Evolutionary conservation across 148 eudicot genomes (phyloP).

Genomic region (Hydrangea macrophylla): DNA sequence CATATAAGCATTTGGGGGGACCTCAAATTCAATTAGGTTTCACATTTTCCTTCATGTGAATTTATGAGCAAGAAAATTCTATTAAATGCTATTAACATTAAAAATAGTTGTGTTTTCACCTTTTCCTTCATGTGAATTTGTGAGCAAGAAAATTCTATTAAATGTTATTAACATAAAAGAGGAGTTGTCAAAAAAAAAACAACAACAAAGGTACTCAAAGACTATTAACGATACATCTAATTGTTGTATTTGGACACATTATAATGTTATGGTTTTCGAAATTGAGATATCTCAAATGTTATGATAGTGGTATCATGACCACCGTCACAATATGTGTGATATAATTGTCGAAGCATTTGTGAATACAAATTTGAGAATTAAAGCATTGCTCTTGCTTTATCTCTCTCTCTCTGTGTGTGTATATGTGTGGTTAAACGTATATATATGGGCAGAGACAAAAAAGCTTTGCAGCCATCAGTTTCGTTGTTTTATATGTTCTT

Average conservation of each 20-base stretch:
- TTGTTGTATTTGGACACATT: not conserved
- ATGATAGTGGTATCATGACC: no score
- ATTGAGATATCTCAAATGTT: no score
- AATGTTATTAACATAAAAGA: no score
- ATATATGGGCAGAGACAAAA: constrained; percentile 12
- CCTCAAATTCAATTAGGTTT: not conserved
- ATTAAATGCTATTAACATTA: not conserved
- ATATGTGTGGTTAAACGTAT: not conserved
- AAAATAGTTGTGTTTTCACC: not conserved
- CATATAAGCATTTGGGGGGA: not conserved
- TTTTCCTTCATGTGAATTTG: not conserved
- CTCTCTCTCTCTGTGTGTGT: not conserved
- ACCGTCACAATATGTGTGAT: no score
- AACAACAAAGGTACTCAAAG: no score
- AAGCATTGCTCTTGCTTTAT: not conserved
- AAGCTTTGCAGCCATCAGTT: constrained; percentile 1
- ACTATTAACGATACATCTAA: not conserved
- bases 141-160: not conserved
- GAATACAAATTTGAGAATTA: not conserved
- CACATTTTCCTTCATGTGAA: not conserved
- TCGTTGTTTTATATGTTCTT: constrained; percentile 26
- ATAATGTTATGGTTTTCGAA: no score
- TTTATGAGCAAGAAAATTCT: not conserved
- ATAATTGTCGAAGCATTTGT: no score
- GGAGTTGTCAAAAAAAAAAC: not conserved